A percentile compares a stretch with the other conserved stretches of the same genome.
phyloP scores from a whole-genome alignment of 2,329 filamentous ascomycete genomes.

The Salinomyces thailandicus region DNA sequence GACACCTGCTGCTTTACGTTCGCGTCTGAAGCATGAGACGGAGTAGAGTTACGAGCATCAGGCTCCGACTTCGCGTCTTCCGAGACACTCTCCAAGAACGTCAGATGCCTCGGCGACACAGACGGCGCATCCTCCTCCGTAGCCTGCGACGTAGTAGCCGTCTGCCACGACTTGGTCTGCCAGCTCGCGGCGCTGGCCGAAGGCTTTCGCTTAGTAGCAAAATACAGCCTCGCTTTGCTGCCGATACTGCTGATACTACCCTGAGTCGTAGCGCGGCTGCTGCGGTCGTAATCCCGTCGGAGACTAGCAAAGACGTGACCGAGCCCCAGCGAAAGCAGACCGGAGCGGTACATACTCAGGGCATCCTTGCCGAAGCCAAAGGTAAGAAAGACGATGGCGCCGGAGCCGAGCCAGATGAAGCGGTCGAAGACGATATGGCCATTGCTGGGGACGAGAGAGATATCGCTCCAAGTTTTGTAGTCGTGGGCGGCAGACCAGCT shows the following conservation, averaged over 20 bases:
- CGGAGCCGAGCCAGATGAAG: constrained; percentile 47
- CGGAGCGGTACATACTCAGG: constrained; percentile 41
- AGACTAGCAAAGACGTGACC: constrained; percentile 16
- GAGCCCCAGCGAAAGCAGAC: constrained; percentile 35
- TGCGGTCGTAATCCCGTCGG: constrained; percentile 3
- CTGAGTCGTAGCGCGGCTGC: constrained; percentile 3
- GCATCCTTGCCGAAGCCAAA: constrained; percentile 57
- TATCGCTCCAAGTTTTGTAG: constrained; percentile 35
- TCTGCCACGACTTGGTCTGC: constrained; percentile 1
- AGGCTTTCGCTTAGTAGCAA: constrained; percentile 11
- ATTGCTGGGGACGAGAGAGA: constrained; percentile 38
- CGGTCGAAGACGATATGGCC: constrained; percentile 43
- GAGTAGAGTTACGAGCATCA: too few relatives aligned
- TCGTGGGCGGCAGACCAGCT: constrained; percentile 46
- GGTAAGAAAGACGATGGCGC: constrained; percentile 49
- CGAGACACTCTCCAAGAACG: constrained; percentile 14
- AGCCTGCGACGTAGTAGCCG: background rate
- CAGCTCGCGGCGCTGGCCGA: constrained; percentile 1
- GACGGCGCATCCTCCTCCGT: constrained; percentile 7
- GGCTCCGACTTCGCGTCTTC: constrained; percentile 7
- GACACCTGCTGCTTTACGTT: background rate
- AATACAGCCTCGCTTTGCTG: constrained; percentile 20
- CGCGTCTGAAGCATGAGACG: too few relatives aligned
- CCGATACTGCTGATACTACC: constrained; percentile 15
- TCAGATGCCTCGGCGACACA: constrained; percentile 12